Percentiles rank a stretch among this genome's conserved stretches.
Evolutionary conservation across 352 stramenopile genomes (phyloP).

Genomic region (Phytophthora multivora): DNA sequence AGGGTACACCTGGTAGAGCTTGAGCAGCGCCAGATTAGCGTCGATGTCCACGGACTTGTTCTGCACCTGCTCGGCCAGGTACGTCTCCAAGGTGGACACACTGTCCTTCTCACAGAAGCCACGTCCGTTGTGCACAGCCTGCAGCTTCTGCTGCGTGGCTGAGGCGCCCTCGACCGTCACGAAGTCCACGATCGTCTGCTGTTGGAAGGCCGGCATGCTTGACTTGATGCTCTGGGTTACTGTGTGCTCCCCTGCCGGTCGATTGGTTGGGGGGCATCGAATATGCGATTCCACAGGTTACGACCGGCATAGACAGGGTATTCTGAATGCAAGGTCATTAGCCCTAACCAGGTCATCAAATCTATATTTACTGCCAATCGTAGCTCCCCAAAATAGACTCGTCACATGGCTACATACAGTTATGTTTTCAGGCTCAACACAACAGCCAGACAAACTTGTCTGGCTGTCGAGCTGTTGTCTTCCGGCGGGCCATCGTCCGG

Average conservation of each 20-base stretch:
- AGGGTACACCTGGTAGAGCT: slow-evolving; percentile 84
- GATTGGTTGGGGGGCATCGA: slow-evolving; percentile 33
- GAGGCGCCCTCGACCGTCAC: slow-evolving; percentile 42
- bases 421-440: slow-evolving; percentile 5
- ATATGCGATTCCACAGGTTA: slow-evolving; percentile 17
- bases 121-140: slow-evolving; percentile 46
- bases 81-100: slow-evolving; percentile 63
- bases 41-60: slow-evolving; percentile 69
- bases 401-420: slow-evolving; percentile 31
- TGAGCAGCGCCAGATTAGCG: slow-evolving; percentile 80
- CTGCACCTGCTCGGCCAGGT: slow-evolving; percentile 78
- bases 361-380: slow-evolving; percentile 22
- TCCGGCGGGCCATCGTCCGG: slow-evolving; percentile 3
- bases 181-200: slow-evolving; percentile 72
- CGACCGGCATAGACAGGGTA: slow-evolving; percentile 8
- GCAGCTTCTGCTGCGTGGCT: slow-evolving; percentile 67
- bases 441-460: neutral
- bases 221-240: slow-evolving; percentile 10
- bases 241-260: slow-evolving; percentile 21
- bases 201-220: slow-evolving; percentile 68
- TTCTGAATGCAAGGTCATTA: neutral
- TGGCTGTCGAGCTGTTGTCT: neutral
- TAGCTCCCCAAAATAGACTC: slow-evolving; percentile 14
- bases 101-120: slow-evolving; percentile 54
- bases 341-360: neutral